Conservation (phyloP, 805 yeast species). For the Hanseniaspora meyeri region DNA sequence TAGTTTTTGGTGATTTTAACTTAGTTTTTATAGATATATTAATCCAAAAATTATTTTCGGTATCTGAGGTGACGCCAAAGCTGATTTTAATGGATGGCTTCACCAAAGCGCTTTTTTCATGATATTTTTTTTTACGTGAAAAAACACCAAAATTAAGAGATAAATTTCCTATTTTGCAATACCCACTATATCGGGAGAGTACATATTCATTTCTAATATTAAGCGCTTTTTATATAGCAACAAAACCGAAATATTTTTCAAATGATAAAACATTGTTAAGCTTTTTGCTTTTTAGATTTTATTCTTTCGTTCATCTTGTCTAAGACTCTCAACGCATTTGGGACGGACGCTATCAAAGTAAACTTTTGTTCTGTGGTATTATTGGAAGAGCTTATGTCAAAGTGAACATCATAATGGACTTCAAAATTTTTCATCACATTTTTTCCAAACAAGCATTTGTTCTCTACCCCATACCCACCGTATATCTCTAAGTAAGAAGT, state of each 20-base stretch:
- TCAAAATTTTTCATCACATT: neutral
- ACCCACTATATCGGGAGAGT: no score
- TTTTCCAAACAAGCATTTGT: neutral
- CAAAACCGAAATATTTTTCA: neutral
- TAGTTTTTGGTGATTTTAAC: no score
- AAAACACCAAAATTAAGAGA: no score
- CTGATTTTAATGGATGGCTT: no score
- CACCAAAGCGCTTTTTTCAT: no score
- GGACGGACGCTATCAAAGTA: neutral
- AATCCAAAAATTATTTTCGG: no score
- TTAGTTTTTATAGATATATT: no score
- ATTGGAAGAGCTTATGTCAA: neutral
- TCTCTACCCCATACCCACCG: neutral
- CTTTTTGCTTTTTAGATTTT: neutral
- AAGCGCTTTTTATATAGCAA: neutral
- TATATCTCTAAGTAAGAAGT: neutral
- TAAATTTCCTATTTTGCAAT: no score
- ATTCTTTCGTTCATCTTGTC: neutral
- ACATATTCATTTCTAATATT: no score
- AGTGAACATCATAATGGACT: neutral
- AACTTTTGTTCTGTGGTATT: neutral
- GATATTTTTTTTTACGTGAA: no score
- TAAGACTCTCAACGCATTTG: neutral
- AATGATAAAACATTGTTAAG: neutral
- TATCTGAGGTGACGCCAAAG: neutral